Base-by-base conservation (phyloP, 768 basidiomycete species). In the Clathrus columnatus region DNA sequence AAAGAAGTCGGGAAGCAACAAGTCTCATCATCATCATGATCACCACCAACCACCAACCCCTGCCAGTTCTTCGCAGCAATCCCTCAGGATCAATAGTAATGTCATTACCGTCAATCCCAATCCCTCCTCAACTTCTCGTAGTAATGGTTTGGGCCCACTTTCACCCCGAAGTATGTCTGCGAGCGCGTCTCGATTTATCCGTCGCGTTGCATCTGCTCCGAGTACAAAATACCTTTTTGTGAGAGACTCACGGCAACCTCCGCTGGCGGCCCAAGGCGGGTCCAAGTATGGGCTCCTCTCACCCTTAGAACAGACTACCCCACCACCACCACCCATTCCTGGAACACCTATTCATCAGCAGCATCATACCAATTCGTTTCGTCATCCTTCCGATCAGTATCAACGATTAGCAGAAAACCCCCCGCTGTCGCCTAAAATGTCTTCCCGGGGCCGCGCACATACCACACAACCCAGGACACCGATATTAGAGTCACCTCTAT, bases 141-240 rank as follows among this genome's bases (percentile, higher is more conserved):
- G 71, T 17, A 67, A 66, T 44, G 69, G 77, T 32, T 64, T 75
- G 1, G 78, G 73, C 18, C 80, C 83, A 8, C 71, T 87, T 41
- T 84, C 82, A 6, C 84, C 87, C 27, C 82, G 78, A 63, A 75
- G 79, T 20, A 79, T 90, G 70, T 75, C 83, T 50, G 83, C 83
- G 16, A 82, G 83, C 0, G 87, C 91, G 7, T 81, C 88, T 48
- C 85, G 94, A 30, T 93, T 97, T 72, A 84, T 98, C 27, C 85
- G 95, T 51, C 84, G 95, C 48, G 95, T 98, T 47, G 92, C 94
- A 3, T 96, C 92, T 7, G 94, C 96, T 2, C 95, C 95, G 2
- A 99, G 97, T 65, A 87, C 93, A 29, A 98, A 97, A 67, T 87
- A 85, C 26, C 75, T 99, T 27, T 92, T 98, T 68, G 57, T 73